Evolutionary conservation across 495 filamentous ascomycete genomes (phyloP).

Genomic region (Penicillium flavigenum): DNA sequence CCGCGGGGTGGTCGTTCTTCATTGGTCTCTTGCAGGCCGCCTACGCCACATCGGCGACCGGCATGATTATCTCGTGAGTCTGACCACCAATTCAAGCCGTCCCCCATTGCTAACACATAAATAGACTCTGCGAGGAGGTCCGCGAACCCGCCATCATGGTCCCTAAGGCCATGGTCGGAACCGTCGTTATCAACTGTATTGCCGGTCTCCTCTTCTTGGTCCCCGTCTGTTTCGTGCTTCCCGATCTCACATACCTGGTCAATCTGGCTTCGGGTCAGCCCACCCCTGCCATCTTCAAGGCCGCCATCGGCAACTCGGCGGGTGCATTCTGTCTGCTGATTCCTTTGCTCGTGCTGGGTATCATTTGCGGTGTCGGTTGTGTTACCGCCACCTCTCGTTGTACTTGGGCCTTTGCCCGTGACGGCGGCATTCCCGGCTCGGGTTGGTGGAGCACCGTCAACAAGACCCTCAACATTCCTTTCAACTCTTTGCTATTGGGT

Average conservation of each 20-base stretch:
- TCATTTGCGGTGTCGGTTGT: conserved; percentile 64
- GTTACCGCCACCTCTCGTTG: conserved; percentile 69
- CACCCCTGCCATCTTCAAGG: conserved; percentile 25
- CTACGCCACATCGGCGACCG: conserved; percentile 55
- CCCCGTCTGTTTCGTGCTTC: conserved; percentile 62
- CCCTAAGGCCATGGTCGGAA: conserved; percentile 65
- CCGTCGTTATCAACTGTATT: conserved; percentile 59
- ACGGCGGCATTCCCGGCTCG: conserved; percentile 61
- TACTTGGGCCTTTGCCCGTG: conserved; percentile 67
- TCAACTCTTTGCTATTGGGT: conserved; percentile 51
- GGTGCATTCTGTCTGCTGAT: conserved; percentile 68
- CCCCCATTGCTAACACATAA: conserved; percentile 11
- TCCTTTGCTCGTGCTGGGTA: conserved; percentile 63
- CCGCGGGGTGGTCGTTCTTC: conserved; percentile 57
- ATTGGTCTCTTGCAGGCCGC: conserved; percentile 57
- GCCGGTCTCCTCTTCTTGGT: conserved; percentile 66
- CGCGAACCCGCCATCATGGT: conserved; percentile 59
- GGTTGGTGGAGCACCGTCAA: conserved; percentile 56
- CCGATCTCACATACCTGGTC: conserved; percentile 47
- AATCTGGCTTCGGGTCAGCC: conserved; percentile 54
- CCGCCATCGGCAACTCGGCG: conserved; percentile 21
- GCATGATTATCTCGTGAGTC: conserved; percentile 36
- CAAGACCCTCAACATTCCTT: conserved; percentile 49
- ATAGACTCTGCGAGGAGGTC: conserved; percentile 60
- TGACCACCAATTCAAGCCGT: neutral